Evolutionary conservation across 768 basidiomycete species (phyloP), one percentile per base, ranked within the genome.

Genomic region (Suillus weaverae): DNA sequence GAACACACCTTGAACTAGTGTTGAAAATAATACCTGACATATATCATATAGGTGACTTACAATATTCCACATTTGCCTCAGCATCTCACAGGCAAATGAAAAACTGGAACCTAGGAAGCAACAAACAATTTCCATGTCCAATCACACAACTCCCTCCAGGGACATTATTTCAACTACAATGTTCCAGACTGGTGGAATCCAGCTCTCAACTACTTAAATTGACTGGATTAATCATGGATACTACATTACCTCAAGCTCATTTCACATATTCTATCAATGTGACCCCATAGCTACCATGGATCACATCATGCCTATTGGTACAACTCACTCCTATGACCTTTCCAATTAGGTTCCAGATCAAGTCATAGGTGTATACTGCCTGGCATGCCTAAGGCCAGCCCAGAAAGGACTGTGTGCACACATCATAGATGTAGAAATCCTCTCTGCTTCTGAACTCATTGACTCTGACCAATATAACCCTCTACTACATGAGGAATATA

Each of bases 351-450:
- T 46, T 46, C 44, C 44, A n/a, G n/a, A 46, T 22, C 2, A 5
- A 0, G 44, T 46, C 0, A 46, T 11, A n/a, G 44, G 44, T 3
- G 5, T 0, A 2, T 46, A 46, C n/a, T 22, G 44, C n/a, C 44
- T 46, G 2, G 5, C 2, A 2, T 2, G 44, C 11, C n/a, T 0
- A 5, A n/a, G 44, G 5, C 11, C 44, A 11, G 0, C 5, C 1
- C 0, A 5, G 2, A 11, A 2, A 11, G n/a, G 44, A 5, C 44
- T 22, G 4, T 5, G 5, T 4, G 22, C 5, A 3, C 2, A 11
- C 4, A 11, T 46, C 2, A 46, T n/a, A 46, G 44, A 46, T 5
- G 44, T 46, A 0, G 44, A 46, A 46, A 46, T 46, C 2, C 0
- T 46, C 1, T 46, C 44, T 22, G 44, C 44, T 0, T 11, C 44